Percentiles rank a stretch among this genome's conserved stretches.
phyloP scores from a whole-genome alignment of 345 rosid genomes.

The Laguncularia racemosa region DNA sequence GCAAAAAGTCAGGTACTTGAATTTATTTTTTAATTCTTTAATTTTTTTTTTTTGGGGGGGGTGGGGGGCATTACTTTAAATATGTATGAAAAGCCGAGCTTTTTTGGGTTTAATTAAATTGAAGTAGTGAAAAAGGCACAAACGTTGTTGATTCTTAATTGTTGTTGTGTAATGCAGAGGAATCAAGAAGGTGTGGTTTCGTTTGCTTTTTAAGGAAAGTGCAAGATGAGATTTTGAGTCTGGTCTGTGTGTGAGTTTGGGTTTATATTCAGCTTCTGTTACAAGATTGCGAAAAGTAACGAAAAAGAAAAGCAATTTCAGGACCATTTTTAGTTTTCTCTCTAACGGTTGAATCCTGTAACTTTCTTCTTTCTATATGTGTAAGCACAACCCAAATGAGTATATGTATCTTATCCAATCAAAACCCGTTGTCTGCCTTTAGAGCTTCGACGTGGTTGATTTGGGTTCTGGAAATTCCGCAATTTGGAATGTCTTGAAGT shows the following conservation, averaged over 20 bases:
- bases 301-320: slow-evolving; percentile 7
- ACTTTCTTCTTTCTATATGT: slow-evolving; percentile 14
- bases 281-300: slow-evolving; percentile 16
- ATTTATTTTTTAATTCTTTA: too few relatives aligned
- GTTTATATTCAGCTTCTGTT: slow-evolving; percentile 11
- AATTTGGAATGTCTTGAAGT: neutral
- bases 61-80: too few relatives aligned
- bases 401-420: slow-evolving; percentile 8
- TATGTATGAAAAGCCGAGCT: too few relatives aligned
- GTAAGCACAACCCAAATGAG: neutral
- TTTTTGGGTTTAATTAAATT: too few relatives aligned
- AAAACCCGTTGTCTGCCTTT: slow-evolving; percentile 9
- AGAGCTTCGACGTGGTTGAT: slow-evolving; percentile 7
- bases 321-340: too few relatives aligned
- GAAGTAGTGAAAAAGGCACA: too few relatives aligned
- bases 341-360: slow-evolving; percentile 26
- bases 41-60: too few relatives aligned
- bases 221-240: neutral
- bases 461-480: slow-evolving; percentile 3
- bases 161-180: slow-evolving; percentile 1
- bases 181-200: neutral
- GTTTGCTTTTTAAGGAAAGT: slow-evolving; percentile 1
- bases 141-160: too few relatives aligned
- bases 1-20: too few relatives aligned
- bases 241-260: too few relatives aligned